These are phyloP conservation scores for Populus alba DNA, from an alignment of 345 rosid species.

Conservation along the genomic window DNA sequence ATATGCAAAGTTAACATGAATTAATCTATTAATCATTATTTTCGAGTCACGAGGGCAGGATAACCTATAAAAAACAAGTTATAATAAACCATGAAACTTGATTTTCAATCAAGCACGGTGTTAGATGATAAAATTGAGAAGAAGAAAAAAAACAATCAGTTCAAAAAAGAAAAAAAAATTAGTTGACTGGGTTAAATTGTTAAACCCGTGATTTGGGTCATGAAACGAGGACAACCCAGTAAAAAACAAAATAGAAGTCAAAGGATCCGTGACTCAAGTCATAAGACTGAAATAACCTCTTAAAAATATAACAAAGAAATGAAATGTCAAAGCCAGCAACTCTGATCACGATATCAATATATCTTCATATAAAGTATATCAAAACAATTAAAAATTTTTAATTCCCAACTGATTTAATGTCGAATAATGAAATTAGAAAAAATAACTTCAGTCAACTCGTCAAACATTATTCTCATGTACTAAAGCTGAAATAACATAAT, in stretches of 20 bases:
- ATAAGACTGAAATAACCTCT: fast-evolving
- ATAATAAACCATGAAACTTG: no score
- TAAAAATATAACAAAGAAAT: no score
- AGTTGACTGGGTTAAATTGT: fast-evolving
- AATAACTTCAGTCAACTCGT: fast-evolving
- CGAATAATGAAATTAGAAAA: fast-evolving
- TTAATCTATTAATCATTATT: no score
- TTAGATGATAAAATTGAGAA: no score
- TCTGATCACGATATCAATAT: fast-evolving
- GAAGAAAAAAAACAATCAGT: no score
- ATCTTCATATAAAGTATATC: no score
- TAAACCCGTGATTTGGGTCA: fast-evolving
- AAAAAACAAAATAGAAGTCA: no score
- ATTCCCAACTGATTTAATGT: fast-evolving
- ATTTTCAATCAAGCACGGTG: fast-evolving
- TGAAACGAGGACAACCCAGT: fast-evolving
- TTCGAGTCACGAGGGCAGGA: fast-evolving
- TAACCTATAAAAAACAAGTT: no score
- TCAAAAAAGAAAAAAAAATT: no score
- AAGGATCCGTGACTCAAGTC: fast-evolving
- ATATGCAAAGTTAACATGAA: fast-evolving
- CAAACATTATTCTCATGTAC: fast-evolving
- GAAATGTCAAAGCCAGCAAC: no score
- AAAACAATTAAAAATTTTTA: no score
- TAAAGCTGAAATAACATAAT: no score